Evolutionary conservation across 148 eudicot species (phyloP).

Genomic region (Dysphania ambrosioides): DNA sequence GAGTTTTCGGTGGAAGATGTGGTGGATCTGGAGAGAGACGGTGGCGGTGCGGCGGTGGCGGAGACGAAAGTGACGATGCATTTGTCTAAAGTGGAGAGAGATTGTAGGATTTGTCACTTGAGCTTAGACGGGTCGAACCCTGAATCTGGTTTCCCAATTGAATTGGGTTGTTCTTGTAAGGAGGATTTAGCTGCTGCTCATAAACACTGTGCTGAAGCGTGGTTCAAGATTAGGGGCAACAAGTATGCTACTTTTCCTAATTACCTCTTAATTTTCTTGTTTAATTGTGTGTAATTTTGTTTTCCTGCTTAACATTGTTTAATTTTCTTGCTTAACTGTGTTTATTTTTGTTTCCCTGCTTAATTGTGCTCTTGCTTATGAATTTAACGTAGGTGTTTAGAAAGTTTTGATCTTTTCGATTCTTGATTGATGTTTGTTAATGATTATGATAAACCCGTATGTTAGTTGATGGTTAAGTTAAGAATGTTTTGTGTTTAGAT

Average conservation of each 20-base stretch:
- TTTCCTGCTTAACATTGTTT: too few relatives aligned
- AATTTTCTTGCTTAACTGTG: background rate
- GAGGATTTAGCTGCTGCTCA: constrained; percentile 90
- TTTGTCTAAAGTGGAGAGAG: constrained; percentile 48
- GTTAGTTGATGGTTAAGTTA: background rate
- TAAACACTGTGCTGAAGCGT: constrained; percentile 80
- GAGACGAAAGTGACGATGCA: constrained; percentile 35
- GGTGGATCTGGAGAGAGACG: constrained; percentile 54
- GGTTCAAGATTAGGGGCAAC: constrained; percentile 94
- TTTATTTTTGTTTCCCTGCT: too few relatives aligned
- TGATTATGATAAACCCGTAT: background rate
- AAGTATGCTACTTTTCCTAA: constrained; percentile 41
- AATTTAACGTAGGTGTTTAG: background rate
- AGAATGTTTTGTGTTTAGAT: background rate
- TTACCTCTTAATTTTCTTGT: background rate
- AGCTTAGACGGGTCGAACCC: constrained; percentile 57
- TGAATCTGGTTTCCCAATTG: constrained; percentile 62
- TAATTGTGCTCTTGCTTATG: too few relatives aligned
- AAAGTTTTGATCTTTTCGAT: background rate
- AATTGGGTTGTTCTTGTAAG: constrained; percentile 83
- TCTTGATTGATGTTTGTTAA: background rate
- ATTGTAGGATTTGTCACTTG: constrained; percentile 81
- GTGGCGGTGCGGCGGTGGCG: constrained; percentile 6
- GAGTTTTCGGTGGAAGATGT: constrained; percentile 46
- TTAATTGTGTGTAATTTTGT: background rate